A percentile compares a stretch with the other conserved stretches of the same genome.
Conservation (phyloP, 1,139 yeast species). For the Diutina sp. region DNA sequence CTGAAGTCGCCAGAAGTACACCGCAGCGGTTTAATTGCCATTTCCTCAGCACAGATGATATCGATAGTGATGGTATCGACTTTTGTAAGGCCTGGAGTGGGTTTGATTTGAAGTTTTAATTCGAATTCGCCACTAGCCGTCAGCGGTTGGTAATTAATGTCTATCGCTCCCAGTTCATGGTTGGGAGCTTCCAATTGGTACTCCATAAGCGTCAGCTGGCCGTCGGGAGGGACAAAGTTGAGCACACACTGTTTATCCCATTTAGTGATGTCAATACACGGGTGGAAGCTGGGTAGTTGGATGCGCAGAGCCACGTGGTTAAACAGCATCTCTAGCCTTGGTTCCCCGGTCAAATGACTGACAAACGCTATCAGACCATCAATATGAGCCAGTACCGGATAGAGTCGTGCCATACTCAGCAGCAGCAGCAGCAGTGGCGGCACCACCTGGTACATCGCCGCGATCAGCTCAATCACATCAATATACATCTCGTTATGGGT, state of each 20-base stretch:
- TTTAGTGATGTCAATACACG: constrained; percentile 35
- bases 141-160: constrained; percentile 46
- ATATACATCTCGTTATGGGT: constrained; percentile 73
- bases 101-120: constrained; percentile 42
- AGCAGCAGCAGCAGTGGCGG: background rate
- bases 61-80: constrained; percentile 47
- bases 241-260: constrained; percentile 35
- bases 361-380: constrained; percentile 53
- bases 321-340: constrained; percentile 49
- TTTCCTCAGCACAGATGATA: constrained; percentile 6
- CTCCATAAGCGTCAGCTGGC: constrained; percentile 48
- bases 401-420: constrained; percentile 9
- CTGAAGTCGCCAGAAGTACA: constrained; percentile 65
- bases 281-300: constrained; percentile 44
- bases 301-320: constrained; percentile 29
- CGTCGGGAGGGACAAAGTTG: constrained; percentile 84
- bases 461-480: constrained; percentile 55
- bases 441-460: constrained; percentile 25
- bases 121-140: constrained; percentile 69
- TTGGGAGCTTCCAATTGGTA: constrained; percentile 42
- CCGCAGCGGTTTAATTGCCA: constrained; percentile 36
- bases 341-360: constrained; percentile 64
- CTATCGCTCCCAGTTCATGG: constrained; percentile 37
- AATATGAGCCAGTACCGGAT: constrained; percentile 45
- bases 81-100: constrained; percentile 34